Base-by-base conservation (phyloP, 495 filamentous ascomycete genomes). In the Penicillium crystallinum region DNA sequence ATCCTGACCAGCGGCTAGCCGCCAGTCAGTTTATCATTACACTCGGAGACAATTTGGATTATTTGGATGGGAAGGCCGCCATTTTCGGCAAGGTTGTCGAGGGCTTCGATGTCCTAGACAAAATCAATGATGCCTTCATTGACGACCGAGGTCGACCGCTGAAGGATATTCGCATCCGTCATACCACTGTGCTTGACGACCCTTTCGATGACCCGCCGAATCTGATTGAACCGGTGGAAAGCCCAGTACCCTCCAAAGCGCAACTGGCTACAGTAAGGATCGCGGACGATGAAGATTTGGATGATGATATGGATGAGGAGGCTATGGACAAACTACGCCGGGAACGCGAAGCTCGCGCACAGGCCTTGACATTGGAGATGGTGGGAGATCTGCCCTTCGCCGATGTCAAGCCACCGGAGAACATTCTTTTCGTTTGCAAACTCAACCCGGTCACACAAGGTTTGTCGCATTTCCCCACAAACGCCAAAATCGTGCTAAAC, bases 401-500 rank as follows among this genome's bases (percentile, higher is more conserved):
- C 49, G 93, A 97, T 70, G 92, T 98, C 66, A 96, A 95, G 55
- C 93, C 93, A 6, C 93, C 93, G 1, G 93, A 98, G 71, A 97
- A 98, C 63, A 84, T 98, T 23, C 77, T 98, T 11, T 98, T 98
- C 63, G 93, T 98, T 52, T 98, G 93, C 84, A 97, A 98, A 66
- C 76, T 98, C 19, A 98, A 98, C 55, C 95, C 95, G 0, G 91
- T 98, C 40, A 98, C 93, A 44, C 83, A 85, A 82, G 81, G 81
- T 83, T 63, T 49, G 69, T 53, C 22, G 8, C 34, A 0, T 40
- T 35, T 34, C n/a, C 35, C 18, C 7, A 30, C 9, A 15, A 12
- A 10, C 10, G 8, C 14, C 34, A 12, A 21, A 12, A 23, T 10
- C 36, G 44, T 41, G 39, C 48, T 49, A 57, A n/a, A 53, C 27